Evolutionary conservation across 2,329 filamentous ascomycete genomes (phyloP), one percentile per base, ranked within the genome.

Genomic region (Neonectria coccinea): DNA sequence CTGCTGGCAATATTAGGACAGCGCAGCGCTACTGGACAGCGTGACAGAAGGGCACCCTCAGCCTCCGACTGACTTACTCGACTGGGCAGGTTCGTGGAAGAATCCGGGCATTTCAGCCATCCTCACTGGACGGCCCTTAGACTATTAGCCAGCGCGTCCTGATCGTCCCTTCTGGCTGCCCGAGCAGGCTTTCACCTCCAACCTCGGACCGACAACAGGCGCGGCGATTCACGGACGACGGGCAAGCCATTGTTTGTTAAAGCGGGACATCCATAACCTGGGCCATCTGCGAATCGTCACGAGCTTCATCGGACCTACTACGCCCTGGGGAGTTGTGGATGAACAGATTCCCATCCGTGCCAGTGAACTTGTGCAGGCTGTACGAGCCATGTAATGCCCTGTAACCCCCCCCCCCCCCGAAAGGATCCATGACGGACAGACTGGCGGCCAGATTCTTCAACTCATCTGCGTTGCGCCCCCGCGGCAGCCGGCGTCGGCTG

Each of bases 401-500:
- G 56, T 18, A 51, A 52, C n/a, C 20, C 3, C 14, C 61, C 20
- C 3, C 14, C 61, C 69, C 48, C 45, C 44, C 42, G 54, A 51
- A 59, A 54, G 45, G 55, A 16, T 11, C 25, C 25, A 25, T 25
- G 25, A 25, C 25, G 25, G 44, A 25, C 45, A 52, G 45, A n/a
- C 20, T 36, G 50, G 56, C 36, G 44, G 36, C 27, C 33, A 51
- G 33, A 44, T 22, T 27, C 56, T 33, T 27, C 56, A 52, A 44
- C 55, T 14, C 42, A 56, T 64, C 42, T 59, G 44, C 16, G 56
- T 65, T 62, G 51, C 42, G 54, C 65, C 61, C 67, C 65, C 62
- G 63, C 67, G 63, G 65, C 50, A 70, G 64, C 71, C 65, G 70
- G 68, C 69, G 70, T 71, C 71, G 69, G 70, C 60, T 63, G 41